Percentiles rank a stretch among this genome's conserved stretches.
phyloP scores from a whole-genome alignment of 2,329 filamentous ascomycete species.

The Zymoseptoria ardabiliae region DNA sequence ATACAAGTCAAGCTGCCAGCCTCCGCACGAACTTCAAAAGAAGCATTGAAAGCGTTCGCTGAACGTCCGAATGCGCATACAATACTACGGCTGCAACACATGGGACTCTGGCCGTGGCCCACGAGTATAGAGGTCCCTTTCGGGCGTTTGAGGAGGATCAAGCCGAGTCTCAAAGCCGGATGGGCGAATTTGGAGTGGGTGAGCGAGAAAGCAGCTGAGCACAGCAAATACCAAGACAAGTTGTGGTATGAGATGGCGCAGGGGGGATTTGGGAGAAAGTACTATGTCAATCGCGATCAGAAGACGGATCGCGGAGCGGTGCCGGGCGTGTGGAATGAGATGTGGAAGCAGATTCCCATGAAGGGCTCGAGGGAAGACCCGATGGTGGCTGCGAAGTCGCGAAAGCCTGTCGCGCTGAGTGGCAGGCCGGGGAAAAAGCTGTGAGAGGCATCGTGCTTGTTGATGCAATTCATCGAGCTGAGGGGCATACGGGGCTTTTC shows the following conservation, averaged over 20 bases:
- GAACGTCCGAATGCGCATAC: constrained; percentile 38
- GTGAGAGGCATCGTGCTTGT: neutral
- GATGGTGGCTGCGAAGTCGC: neutral
- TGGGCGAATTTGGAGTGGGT: constrained; percentile 27
- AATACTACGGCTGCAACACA: constrained; percentile 33
- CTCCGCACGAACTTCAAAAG: constrained; percentile 55
- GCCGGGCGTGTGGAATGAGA: constrained; percentile 23
- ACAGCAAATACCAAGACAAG: constrained; percentile 20
- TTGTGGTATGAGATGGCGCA: constrained; percentile 9
- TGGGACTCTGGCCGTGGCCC: constrained; percentile 36
- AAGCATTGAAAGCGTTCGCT: constrained; percentile 47
- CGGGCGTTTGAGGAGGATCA: constrained; percentile 21
- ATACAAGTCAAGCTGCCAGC: constrained; percentile 63
- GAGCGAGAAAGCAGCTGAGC: constrained; percentile 20
- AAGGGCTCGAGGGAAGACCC: constrained; percentile 2
- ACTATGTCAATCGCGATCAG: constrained; percentile 20
- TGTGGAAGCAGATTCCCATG: constrained; percentile 25
- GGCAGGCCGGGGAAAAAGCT: neutral
- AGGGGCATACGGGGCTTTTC: too few species aligned
- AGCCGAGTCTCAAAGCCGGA: constrained; percentile 8
- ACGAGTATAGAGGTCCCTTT: constrained; percentile 22
- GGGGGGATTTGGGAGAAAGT: constrained; percentile 15
- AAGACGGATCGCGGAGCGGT: constrained; percentile 15
- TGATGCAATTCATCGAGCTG: neutral
- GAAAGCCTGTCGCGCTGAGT: neutral